phyloP scores from a whole-genome alignment of 306 rosid genomes.

The Medicago lupulina region DNA sequence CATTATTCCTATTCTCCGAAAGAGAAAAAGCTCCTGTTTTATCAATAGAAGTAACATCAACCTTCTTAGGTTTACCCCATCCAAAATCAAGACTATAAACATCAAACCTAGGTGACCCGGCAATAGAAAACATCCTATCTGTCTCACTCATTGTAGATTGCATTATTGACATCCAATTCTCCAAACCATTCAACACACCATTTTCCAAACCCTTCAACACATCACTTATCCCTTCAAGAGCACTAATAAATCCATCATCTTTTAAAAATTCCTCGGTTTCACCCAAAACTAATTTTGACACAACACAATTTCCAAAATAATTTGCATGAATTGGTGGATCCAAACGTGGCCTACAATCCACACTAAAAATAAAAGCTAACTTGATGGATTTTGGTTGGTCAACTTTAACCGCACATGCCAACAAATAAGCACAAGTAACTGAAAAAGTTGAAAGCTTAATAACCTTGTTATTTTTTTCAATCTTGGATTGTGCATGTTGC shows the following conservation, averaged over 20 bases:
- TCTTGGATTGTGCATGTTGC: conserved; percentile 10
- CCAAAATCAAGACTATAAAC: conserved; percentile 60
- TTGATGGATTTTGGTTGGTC: neutral
- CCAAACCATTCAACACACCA: conserved; percentile 32
- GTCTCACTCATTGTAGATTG: neutral
- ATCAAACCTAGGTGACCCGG: conserved; percentile 61
- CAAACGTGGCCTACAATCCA: conserved; percentile 53
- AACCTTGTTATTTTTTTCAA: neutral
- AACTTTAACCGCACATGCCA: conserved; percentile 39
- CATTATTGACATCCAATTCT: neutral
- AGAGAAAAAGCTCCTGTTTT: conserved; percentile 47
- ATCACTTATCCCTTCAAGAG: conserved; percentile 31
- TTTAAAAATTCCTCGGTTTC: conserved; percentile 22
- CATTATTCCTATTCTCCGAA: conserved; percentile 28
- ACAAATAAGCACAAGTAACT: conserved; percentile 43
- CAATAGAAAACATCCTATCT: conserved; percentile 14
- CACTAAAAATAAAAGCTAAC: conserved; percentile 19
- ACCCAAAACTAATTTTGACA: neutral
- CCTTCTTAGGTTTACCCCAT: conserved; percentile 62
- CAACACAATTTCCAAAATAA: conserved; percentile 60
- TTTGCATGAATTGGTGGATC: conserved; percentile 32
- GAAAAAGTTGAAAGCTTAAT: conserved; percentile 44
- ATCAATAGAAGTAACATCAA: conserved; percentile 46
- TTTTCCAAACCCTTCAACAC: conserved; percentile 21
- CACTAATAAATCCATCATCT: conserved; percentile 33